Base-by-base conservation (phyloP, 495 filamentous ascomycete genomes). In the Penicillium mononematosum region DNA sequence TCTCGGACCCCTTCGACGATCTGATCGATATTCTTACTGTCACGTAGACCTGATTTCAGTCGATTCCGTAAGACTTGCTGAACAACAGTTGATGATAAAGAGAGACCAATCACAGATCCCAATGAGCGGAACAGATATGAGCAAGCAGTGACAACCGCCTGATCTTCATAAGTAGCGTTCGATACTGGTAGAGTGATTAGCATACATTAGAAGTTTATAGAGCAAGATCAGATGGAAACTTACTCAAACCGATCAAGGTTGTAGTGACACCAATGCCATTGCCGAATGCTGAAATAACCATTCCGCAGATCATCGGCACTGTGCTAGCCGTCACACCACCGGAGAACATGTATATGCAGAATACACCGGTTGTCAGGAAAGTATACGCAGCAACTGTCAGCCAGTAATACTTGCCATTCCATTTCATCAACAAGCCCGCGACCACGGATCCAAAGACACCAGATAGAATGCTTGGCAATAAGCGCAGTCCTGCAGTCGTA, bases 71-170 rank as follows among this genome's bases (percentile, higher is more conserved):
- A 75, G 11, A 77, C 75, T 58, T 89, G 85, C 66, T 96, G 91
- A 17, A 91, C 80, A 16, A 91, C 78, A 3, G 88, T 91, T 0
- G 88, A 82, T 14, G 84, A 80, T 24, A 90, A 66, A 22, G 86
- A 87, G 38, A 95, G 70, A 9, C 90, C 89, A 19, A 89, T 79
- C 9, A 90, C 85, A 4, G 83, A 85, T n/a, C 91, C 91, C 10
- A 95, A 75, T 5, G 88, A 87, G 4, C 91, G 85, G 78, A 96
- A 96, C 2, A 95, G 81, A 68, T 95, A 96, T 2, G 85, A 89
- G 68, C 89, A 92, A 2, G 91, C 91, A 12, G 90, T 92, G 3
- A 86, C 87, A 3, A 95, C 80, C 1, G 91, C 91, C 56, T 90
- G 85, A 59, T 94, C 89, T 39, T 81, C 78, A 0, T 72, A 76